phyloP scores from a whole-genome alignment of 495 filamentous ascomycete genomes.

The Amphirosellinia nigrospora region DNA sequence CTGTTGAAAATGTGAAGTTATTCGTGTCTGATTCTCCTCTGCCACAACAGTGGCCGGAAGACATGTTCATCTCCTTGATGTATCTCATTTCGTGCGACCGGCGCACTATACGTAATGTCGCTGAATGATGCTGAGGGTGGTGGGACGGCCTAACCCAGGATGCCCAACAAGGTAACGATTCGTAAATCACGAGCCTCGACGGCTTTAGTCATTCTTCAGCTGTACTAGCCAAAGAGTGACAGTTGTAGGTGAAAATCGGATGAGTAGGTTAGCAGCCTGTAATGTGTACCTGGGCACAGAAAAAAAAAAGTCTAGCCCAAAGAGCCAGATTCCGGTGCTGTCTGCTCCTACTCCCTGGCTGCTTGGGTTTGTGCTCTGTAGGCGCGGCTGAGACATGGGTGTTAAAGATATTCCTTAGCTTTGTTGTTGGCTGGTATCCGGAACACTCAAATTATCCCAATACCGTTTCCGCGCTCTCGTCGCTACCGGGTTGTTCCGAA shows the following conservation, averaged over 20 bases:
- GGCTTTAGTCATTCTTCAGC: not conserved
- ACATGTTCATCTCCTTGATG: not conserved
- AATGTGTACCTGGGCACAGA: not conserved
- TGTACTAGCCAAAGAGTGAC: not conserved
- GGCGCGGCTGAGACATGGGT: not conserved
- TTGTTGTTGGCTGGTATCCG: not conserved
- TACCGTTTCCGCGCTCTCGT: conserved; percentile 52
- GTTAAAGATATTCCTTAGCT: not conserved
- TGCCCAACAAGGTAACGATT: not conserved
- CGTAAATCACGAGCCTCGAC: not conserved
- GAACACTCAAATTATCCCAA: conserved; percentile 50
- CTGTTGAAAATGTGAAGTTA: not conserved
- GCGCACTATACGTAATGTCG: not conserved
- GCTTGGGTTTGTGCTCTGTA: not conserved
- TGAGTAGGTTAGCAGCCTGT: not conserved
- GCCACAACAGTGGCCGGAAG: not conserved
- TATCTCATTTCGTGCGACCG: not conserved
- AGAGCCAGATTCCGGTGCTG: not conserved
- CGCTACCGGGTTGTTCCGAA: conserved; percentile 52
- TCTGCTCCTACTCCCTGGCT: not conserved
- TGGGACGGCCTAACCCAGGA: not conserved
- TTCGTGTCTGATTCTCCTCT: not conserved
- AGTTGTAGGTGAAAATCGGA: not conserved
- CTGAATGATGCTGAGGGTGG: not conserved
- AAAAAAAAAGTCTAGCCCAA: not conserved